Evolutionary conservation across 1,284 basidiomycete genomes (phyloP).

Genomic region (Veloporphyrellus conicus): DNA sequence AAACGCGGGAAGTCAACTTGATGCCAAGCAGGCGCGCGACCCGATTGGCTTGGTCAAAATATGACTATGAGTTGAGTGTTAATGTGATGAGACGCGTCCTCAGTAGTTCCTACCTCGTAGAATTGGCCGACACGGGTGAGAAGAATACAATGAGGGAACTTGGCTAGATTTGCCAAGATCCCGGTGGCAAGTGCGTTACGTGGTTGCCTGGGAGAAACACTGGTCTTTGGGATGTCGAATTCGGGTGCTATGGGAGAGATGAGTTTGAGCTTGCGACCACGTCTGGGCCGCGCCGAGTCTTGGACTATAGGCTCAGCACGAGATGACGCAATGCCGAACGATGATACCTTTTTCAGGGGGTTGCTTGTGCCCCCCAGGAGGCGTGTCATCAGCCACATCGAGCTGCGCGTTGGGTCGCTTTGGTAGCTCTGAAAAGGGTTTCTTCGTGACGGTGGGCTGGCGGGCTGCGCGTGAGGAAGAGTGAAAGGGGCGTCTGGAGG

Average conservation of each 20-base stretch:
- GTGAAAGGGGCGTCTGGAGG: slow-evolving; percentile 11
- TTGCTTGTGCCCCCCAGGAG: no score
- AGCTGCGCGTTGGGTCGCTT: slow-evolving; percentile 32
- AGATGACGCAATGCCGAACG: neutral
- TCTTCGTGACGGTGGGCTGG: slow-evolving; percentile 40
- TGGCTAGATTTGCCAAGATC: slow-evolving; percentile 67
- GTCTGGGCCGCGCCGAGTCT: slow-evolving; percentile 10
- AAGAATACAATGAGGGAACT: slow-evolving; percentile 84
- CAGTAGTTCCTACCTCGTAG: slow-evolving; percentile 67
- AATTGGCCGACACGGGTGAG: slow-evolving; percentile 91
- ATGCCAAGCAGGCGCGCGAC: slow-evolving; percentile 76
- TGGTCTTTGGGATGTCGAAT: slow-evolving; percentile 1
- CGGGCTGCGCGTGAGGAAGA: slow-evolving; percentile 1
- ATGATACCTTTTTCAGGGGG: neutral
- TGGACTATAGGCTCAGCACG: slow-evolving; percentile 2
- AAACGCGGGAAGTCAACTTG: slow-evolving; percentile 71
- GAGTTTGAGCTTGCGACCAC: slow-evolving; percentile 21
- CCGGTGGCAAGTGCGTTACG: slow-evolving; percentile 60
- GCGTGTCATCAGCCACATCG: no score
- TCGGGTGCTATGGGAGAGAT: neutral
- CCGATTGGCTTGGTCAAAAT: slow-evolving; percentile 85
- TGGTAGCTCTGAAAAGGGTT: slow-evolving; percentile 57
- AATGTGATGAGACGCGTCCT: slow-evolving; percentile 5
- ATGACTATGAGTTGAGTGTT: slow-evolving; percentile 56
- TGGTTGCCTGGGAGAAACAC: slow-evolving; percentile 30